Evolutionary conservation across 2,329 filamentous ascomycete genomes (phyloP).

Genomic region (Fusarium sp.): DNA sequence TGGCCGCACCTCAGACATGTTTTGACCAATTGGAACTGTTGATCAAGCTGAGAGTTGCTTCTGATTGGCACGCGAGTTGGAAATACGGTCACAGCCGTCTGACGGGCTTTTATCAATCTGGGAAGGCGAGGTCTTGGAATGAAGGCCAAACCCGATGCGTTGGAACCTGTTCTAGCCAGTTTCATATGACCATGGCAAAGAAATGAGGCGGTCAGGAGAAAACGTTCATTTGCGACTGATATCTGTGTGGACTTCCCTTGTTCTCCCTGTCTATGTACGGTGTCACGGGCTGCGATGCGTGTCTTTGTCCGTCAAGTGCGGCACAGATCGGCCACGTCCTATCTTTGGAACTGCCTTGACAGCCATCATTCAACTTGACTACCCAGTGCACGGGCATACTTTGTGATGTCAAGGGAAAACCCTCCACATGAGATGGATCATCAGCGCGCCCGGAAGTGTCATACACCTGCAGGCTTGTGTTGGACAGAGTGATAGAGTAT

Average conservation of each 20-base stretch:
- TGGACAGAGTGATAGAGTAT: conserved; percentile 12
- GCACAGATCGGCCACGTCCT: conserved; percentile 4
- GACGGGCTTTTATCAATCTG: too few species aligned
- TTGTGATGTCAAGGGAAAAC: neutral
- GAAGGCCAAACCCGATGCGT: too few species aligned
- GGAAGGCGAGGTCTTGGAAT: too few species aligned
- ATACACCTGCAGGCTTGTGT: conserved; percentile 5
- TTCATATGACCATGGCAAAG: neutral
- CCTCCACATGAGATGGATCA: conserved; percentile 6
- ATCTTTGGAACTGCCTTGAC: neutral
- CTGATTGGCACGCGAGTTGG: too few species aligned
- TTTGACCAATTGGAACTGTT: too few species aligned
- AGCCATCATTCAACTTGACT: neutral
- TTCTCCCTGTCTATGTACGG: too few species aligned
- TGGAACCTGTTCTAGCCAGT: neutral
- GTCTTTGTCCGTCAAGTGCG: conserved; percentile 11
- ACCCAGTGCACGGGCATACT: neutral
- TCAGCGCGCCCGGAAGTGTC: neutral
- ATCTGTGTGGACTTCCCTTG: neutral
- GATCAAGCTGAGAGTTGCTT: too few species aligned
- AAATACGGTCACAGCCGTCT: too few species aligned
- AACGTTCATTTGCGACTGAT: neutral
- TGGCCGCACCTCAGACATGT: too few species aligned
- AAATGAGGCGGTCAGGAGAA: neutral
- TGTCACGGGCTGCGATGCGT: conserved; percentile 1